phyloP scores from a whole-genome alignment of 2,329 filamentous ascomycete genomes.

The Exophiala aquamarina region DNA sequence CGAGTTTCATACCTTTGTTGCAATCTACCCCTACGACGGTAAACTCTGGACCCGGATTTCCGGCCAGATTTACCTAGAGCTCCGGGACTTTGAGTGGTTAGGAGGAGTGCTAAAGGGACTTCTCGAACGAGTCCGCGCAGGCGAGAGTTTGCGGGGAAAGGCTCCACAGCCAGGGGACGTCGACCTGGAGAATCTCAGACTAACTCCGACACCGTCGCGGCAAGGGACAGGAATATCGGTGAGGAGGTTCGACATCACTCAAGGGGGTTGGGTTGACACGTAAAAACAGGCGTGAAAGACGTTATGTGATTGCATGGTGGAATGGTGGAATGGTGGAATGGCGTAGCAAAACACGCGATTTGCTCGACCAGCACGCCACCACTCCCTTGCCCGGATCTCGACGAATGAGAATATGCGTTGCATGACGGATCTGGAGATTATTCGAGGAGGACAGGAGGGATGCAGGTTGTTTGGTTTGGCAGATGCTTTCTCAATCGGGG shows the following conservation, averaged over 20 bases:
- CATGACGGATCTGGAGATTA: no score
- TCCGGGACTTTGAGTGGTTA: constrained; percentile 73
- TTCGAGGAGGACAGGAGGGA: no score
- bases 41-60: constrained; percentile 72
- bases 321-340: no score
- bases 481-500: no score
- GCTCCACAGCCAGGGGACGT: constrained; percentile 6
- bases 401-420: no score
- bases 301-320: not conserved
- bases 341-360: no score
- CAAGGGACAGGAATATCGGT: constrained; percentile 16
- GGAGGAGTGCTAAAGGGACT: constrained; percentile 59
- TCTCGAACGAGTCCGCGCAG: constrained; percentile 47
- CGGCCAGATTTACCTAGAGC: constrained; percentile 80
- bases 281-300: constrained; percentile 1
- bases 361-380: no score
- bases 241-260: constrained; percentile 19
- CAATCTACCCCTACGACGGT: constrained; percentile 60
- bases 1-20: constrained; percentile 71
- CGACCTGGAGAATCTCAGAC: constrained; percentile 13
- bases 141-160: constrained; percentile 24
- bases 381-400: no score
- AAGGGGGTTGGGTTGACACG: constrained; percentile 21
- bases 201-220: constrained; percentile 14
- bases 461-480: no score